phyloP scores from a whole-genome alignment of 345 rosid genomes.

The Combretum micranthum region DNA sequence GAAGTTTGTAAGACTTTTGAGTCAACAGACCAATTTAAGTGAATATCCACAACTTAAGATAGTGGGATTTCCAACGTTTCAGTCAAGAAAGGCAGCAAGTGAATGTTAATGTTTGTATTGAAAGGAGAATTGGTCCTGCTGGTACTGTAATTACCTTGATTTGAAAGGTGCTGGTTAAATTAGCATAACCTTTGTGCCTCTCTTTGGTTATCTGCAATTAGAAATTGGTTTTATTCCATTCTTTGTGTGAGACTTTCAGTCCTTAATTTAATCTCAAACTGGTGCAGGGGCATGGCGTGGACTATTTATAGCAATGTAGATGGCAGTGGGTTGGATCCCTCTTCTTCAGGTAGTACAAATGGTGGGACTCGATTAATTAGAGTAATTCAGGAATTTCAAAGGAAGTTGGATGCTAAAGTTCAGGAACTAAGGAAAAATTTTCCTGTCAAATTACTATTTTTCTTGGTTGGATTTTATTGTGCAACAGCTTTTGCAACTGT shows the following conservation, averaged over 20 bases:
- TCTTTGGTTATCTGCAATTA: too few relatives aligned
- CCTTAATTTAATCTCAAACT: constrained; percentile 13
- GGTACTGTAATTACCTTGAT: too few relatives aligned
- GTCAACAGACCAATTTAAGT: too few relatives aligned
- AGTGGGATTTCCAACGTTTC: too few relatives aligned
- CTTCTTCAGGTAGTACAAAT: constrained; percentile 32
- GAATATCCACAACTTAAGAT: too few relatives aligned
- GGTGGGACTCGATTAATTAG: constrained; percentile 56
- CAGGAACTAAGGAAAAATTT: constrained; percentile 55
- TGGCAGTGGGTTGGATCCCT: constrained; percentile 49
- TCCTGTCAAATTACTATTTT: constrained; percentile 66
- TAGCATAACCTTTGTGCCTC: too few relatives aligned
- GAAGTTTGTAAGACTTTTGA: neutral
- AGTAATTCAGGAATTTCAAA: constrained; percentile 49
- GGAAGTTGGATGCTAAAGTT: constrained; percentile 43
- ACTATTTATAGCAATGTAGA: constrained; percentile 39
- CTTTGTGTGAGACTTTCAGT: neutral
- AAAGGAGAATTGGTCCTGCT: too few relatives aligned
- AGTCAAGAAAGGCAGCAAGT: too few relatives aligned
- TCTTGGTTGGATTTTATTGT: constrained; percentile 84
- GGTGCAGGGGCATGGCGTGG: constrained; percentile 53
- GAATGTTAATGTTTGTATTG: too few relatives aligned
- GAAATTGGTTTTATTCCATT: too few relatives aligned
- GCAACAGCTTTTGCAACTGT: constrained; percentile 79
- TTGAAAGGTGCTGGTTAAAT: too few relatives aligned